Conservation (phyloP, 2,329 filamentous ascomycete genomes). For the Cryoendolithus antarcticus region DNA sequence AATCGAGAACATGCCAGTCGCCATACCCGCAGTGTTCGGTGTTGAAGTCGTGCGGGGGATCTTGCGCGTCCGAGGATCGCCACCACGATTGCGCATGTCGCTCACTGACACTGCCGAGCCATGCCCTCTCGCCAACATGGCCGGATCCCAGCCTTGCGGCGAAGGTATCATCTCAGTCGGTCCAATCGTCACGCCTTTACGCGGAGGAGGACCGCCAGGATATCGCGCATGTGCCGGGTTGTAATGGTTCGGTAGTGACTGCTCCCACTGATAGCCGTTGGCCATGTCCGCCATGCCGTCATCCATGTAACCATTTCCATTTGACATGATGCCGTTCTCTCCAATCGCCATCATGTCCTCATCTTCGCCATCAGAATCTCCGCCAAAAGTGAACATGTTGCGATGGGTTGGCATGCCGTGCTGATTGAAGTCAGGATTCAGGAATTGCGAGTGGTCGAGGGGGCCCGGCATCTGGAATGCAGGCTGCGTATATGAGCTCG, state of each 20-base stretch:
- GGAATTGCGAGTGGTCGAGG: slow-evolving; percentile 52
- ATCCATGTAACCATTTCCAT: slow-evolving; percentile 60
- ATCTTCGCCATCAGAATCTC: slow-evolving; percentile 79
- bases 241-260: slow-evolving; percentile 67
- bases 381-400: slow-evolving; percentile 79
- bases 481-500: slow-evolving; percentile 40
- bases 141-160: slow-evolving; percentile 60
- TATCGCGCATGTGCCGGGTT: slow-evolving; percentile 66
- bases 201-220: slow-evolving; percentile 56
- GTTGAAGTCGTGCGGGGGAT: slow-evolving; percentile 80
- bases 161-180: slow-evolving; percentile 69
- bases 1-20: slow-evolving; percentile 44
- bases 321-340: slow-evolving; percentile 58
- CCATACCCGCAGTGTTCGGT: slow-evolving; percentile 56
- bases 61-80: slow-evolving; percentile 59
- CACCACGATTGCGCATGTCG: slow-evolving; percentile 53
- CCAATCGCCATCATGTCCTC: slow-evolving; percentile 66
- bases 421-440: slow-evolving; percentile 38
- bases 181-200: slow-evolving; percentile 85
- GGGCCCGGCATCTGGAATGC: slow-evolving; percentile 49
- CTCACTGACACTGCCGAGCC: slow-evolving; percentile 63
- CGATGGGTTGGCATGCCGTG: slow-evolving; percentile 11
- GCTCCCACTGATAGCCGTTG: slow-evolving; percentile 66
- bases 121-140: slow-evolving; percentile 57
- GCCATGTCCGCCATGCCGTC: slow-evolving; percentile 50